Base-by-base conservation (phyloP, 2,329 filamentous ascomycete species). In the Aspergillus sergii region DNA sequence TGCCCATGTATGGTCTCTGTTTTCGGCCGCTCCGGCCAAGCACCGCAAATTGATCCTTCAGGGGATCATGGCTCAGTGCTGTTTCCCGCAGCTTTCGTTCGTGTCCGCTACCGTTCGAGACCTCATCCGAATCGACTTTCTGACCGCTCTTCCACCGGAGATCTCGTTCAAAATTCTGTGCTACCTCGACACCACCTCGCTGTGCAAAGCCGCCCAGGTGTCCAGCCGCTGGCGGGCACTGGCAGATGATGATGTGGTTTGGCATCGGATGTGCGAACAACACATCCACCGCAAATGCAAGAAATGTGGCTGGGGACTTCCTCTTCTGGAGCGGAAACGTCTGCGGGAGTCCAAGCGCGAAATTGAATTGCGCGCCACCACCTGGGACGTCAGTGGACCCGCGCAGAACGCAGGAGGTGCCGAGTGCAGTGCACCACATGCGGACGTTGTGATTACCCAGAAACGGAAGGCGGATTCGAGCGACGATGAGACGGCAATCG, bases 261-360 rank as follows among this genome's bases (percentile, higher is more conserved):
- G 95, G 95, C 92, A 97, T 75, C 91, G 90, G 67, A 97, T 98
- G 94, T 99, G 95, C 75, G 93, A 97, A 78, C 94, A 98, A 75
- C 94, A 97, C 77, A 96, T 97, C 70, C 92, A 96, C 75, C 85
- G 93, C 64, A 96, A 96, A 75, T 97, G 94, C 77, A 94, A 89
- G 64, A 96, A 95, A 75, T 99, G 95, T 75, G 94, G 95, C 28
- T 98, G 94, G 93, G 95, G 95, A 2, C 79, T 99, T 64, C 95
- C 95, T 19, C 81, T 96, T 61, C 81, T 99, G 57, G 95, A 99
- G 74, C 87, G 93, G 71, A 97, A 96, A 79, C 87, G 92, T 71
- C 80, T 99, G 66, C 88, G 92, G 68, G 93, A 92, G 66, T 93
- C 94, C 78, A 96, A 93, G 78, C 88, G 91, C 66, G 91, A 95